Percentiles rank a stretch among this genome's conserved stretches.
Conservation (phyloP, 345 rosid species). For the Acer saccharum region DNA sequence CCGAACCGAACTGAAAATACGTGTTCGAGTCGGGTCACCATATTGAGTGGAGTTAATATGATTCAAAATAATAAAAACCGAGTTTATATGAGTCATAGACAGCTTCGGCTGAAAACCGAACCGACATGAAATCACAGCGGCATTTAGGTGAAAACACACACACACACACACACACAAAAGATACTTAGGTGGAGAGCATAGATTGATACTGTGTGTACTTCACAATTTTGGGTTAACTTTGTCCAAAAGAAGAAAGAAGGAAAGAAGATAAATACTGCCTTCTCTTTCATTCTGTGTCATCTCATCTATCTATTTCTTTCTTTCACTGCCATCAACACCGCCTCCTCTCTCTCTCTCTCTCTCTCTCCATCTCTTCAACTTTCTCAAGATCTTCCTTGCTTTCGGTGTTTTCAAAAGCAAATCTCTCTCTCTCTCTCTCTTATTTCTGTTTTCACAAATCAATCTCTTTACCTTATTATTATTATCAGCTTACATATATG, state of each 20-base stretch:
- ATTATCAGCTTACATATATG: not conserved
- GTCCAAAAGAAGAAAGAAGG: conserved; percentile 15
- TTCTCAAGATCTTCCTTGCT: conserved; percentile 42
- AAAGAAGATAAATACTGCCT: conserved; percentile 32
- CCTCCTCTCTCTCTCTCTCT: not conserved
- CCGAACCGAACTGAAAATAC: too few relatives aligned
- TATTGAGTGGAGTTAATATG: too few relatives aligned
- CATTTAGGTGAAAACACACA: conserved; percentile 5
- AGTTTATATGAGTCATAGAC: too few relatives aligned
- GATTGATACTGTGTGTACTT: conserved; percentile 27
- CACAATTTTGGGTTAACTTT: conserved; percentile 15
- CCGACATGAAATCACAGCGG: not conserved
- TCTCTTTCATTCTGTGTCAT: conserved; percentile 10
- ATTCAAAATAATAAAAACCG: too few relatives aligned
- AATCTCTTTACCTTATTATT: not conserved
- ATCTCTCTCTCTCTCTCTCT: conserved; percentile 20
- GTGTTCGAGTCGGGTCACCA: too few relatives aligned
- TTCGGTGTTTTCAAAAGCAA: conserved; percentile 38
- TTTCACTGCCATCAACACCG: conserved; percentile 10
- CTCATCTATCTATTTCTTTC: not conserved
- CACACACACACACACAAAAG: too few relatives aligned
- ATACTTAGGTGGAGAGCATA: not conserved
- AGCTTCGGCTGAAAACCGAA: too few relatives aligned
- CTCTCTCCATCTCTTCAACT: conserved; percentile 6
- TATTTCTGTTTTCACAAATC: not conserved